Evolutionary conservation across 2,329 filamentous ascomycete species (phyloP), one percentile per base, ranked within the genome.

Genomic region (Penicillium thymicola): DNA sequence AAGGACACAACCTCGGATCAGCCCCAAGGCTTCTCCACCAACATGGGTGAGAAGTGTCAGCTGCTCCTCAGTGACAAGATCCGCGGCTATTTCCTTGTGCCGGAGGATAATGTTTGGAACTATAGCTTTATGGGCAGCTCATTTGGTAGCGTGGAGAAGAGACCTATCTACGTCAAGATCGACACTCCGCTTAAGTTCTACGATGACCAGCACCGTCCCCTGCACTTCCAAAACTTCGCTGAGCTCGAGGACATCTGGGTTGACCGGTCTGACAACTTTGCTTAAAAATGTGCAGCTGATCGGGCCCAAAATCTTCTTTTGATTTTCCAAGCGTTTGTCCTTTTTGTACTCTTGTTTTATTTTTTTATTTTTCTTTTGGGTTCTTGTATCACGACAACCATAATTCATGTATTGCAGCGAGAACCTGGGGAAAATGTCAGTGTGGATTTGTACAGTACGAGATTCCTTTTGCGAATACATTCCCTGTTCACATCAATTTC

Each of bases 171-270:
- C 66, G 92, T 97, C 67, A 94, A 94, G 81, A 87, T 99, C 53
- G 95, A 97, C 75, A 95, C 91, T 42, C 94, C 94, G 18, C 76
- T 88, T 60, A 82, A 89, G 9, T 97, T 96, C 78, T 99, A 99
- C 77, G 92, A 89, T 71, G 92, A 92, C 67, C 83, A 92, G 67
- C 95, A 99, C 76, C 85, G 94, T 27, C 92, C 93, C 16, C 79
- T 97, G 54, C 94, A 99, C 78, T 99, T 99, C 83, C 89, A 93
- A 73, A 96, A 92, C 75, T 99, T 99, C 77, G 91, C 92, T 1
- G 93, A 99, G 79, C 77, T 99, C 72, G 94, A 99, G 78, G 93
- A 99, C 75, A 89, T 96, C 41, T 96, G 92, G 85, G 92, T 97
- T 45, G 94, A 99, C 75, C 83, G 92, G 68, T 85, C 85, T 62